These are phyloP conservation scores for Globisporangium iwayamae DNA, from an alignment of 352 stramenopile genomes.

Conservation along the genomic window DNA sequence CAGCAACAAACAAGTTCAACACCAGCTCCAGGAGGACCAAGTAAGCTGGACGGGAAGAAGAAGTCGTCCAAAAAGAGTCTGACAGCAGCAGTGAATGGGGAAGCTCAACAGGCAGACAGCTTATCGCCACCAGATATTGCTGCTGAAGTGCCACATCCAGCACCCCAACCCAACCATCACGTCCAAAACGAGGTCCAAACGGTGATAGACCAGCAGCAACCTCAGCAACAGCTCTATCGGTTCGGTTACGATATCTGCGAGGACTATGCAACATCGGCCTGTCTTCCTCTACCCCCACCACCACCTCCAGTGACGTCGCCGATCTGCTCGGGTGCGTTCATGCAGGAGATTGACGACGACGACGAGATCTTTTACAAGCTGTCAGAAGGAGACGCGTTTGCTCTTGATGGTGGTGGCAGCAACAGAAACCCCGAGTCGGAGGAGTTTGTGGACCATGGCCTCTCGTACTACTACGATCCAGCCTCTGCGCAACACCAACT, in stretches of 20 bases:
- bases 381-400: conserved; percentile 12
- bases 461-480: conserved; percentile 59
- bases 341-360: conserved; percentile 63
- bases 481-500: conserved; percentile 12
- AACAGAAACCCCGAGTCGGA: conserved; percentile 16
- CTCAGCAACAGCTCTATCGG: background rate
- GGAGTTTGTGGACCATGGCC: conserved; percentile 42
- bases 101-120: background rate
- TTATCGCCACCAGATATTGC: background rate
- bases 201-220: background rate
- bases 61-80: conserved; percentile 14
- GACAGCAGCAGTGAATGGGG: conserved; percentile 6
- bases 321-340: conserved; percentile 37
- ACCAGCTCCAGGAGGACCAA: conserved; percentile 15
- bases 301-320: background rate
- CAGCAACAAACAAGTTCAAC: conserved; percentile 15
- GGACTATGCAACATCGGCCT: background rate
- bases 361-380: conserved; percentile 23
- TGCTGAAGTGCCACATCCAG: background rate
- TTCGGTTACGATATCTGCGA: background rate
- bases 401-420: conserved; percentile 18
- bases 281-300: conserved; percentile 10
- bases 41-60: conserved; percentile 16
- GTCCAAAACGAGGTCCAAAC: background rate
- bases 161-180: background rate